Evolutionary conservation across 1,139 yeast genomes (phyloP).

Genomic region (Zygotorulaspora mrakii): DNA sequence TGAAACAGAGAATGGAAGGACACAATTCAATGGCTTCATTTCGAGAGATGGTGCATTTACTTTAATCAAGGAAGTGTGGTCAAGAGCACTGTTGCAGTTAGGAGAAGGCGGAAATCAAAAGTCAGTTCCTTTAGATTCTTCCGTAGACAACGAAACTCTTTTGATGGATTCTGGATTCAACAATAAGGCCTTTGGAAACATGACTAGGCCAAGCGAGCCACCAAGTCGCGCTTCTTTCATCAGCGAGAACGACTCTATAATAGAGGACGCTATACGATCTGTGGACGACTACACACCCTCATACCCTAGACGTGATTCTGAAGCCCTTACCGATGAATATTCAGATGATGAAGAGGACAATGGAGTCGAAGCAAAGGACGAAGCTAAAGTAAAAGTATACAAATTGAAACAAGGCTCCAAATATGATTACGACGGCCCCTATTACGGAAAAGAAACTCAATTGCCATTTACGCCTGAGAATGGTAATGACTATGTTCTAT

Average conservation of each 20-base stretch:
- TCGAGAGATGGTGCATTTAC: slow-evolving; percentile 77
- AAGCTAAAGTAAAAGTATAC: slow-evolving; percentile 27
- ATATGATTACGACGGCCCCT: slow-evolving; percentile 41
- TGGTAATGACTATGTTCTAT: slow-evolving; percentile 51
- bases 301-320: slow-evolving; percentile 16
- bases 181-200: slow-evolving; percentile 10
- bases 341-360: slow-evolving; percentile 30
- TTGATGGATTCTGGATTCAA: slow-evolving; percentile 5
- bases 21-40: slow-evolving; percentile 81
- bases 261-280: slow-evolving; percentile 39
- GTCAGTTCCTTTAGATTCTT: slow-evolving; percentile 6
- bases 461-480: slow-evolving; percentile 45
- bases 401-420: slow-evolving; percentile 37
- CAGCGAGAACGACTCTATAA: slow-evolving; percentile 21
- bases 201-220: slow-evolving; percentile 16
- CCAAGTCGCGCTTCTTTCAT: slow-evolving; percentile 22
- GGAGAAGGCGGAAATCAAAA: slow-evolving; percentile 11
- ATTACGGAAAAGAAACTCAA: slow-evolving; percentile 9
- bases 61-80: slow-evolving; percentile 62
- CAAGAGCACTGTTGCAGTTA: slow-evolving; percentile 19
- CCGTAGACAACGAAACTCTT: slow-evolving; percentile 4
- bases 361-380: slow-evolving; percentile 37
- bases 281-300: slow-evolving; percentile 40
- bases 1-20: slow-evolving; percentile 59
- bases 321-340: slow-evolving; percentile 22